Conservation (phyloP, 345 rosid species). For the Euphorbia tirucalli region DNA sequence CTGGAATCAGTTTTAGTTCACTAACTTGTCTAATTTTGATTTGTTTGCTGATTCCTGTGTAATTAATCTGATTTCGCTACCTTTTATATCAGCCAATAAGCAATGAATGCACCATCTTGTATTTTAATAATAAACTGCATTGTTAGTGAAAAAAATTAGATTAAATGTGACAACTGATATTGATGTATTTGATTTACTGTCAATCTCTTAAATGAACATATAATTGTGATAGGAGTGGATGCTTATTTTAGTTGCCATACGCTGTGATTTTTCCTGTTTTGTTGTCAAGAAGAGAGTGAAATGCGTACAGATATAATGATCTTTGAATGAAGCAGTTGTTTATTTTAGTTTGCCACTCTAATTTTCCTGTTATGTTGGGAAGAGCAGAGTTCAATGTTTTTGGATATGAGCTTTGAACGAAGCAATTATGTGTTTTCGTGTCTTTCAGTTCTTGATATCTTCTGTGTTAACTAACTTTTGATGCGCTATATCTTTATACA, state of each 20-base stretch:
- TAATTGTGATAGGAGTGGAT: too few species aligned
- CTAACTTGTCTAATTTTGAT: not conserved
- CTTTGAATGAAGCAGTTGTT: not conserved
- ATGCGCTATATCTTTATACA: slow-evolving; percentile 1
- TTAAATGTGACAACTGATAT: not conserved
- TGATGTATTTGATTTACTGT: too few species aligned
- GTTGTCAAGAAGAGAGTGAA: not conserved
- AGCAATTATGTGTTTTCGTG: too few species aligned
- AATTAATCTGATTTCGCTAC: not conserved
- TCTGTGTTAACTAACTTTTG: not conserved
- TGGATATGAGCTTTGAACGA: too few species aligned
- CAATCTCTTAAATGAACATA: too few species aligned
- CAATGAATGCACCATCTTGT: not conserved
- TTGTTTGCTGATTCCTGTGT: not conserved
- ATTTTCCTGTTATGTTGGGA: too few species aligned
- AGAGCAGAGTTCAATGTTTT: too few species aligned
- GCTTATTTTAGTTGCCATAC: too few species aligned
- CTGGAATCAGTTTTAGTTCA: too few species aligned
- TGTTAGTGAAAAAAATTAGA: not conserved
- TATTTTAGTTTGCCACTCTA: too few species aligned
- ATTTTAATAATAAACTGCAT: not conserved
- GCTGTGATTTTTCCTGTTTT: not conserved
- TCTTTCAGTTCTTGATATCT: not conserved
- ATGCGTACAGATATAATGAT: not conserved
- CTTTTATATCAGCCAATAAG: not conserved